Base-by-base conservation (phyloP, 768 basidiomycete species). In the Mycena epipterygia region DNA sequence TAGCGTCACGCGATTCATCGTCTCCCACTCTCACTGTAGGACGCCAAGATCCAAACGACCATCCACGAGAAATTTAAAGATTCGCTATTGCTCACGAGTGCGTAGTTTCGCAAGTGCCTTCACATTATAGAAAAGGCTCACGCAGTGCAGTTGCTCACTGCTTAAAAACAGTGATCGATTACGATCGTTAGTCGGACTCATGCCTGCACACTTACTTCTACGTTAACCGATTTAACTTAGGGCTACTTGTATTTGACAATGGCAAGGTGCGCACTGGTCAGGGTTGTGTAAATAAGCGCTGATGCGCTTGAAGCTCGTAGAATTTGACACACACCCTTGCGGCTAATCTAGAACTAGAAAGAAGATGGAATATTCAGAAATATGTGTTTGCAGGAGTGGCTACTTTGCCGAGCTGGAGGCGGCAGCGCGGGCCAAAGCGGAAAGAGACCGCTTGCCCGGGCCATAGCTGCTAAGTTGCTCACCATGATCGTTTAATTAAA, bases 11-110 rank as follows among this genome's bases (percentile, higher is more conserved):
- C n/a, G n/a, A n/a, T n/a, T n/a, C n/a, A n/a, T n/a, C n/a, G n/a
- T n/a, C n/a, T n/a, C n/a, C n/a, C n/a, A n/a, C n/a, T n/a, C n/a
- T n/a, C n/a, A n/a, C n/a, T n/a, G n/a, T n/a, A n/a, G 42, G 96
- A 97, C 75, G 88, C 93, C 12, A 96, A 95, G 82, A 97, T 97
- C 66, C 95, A 97, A 77, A 84, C 88, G 23, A 93, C 95, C 1
- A 96, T 98, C 59, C 85, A 95, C 12, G 91, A 93, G 71, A 94
- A 97, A 74, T 97, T 97, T 77, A 88, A 84, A 9, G 86, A 89
- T 42, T 93, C 91, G 14, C 82, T 95, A 37, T 79, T 96, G 60
- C 77, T 96, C 55, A 95, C 93, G 2, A 56, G 68, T 69, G 32
- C 39, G 68, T 46, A 3, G 2, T 21, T 19, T 41, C 27, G n/a